Percentiles rank a stretch among this genome's conserved stretches.
phyloP scores from a whole-genome alignment of 805 yeast species.

The Ogataea parapolymorpha region DNA sequence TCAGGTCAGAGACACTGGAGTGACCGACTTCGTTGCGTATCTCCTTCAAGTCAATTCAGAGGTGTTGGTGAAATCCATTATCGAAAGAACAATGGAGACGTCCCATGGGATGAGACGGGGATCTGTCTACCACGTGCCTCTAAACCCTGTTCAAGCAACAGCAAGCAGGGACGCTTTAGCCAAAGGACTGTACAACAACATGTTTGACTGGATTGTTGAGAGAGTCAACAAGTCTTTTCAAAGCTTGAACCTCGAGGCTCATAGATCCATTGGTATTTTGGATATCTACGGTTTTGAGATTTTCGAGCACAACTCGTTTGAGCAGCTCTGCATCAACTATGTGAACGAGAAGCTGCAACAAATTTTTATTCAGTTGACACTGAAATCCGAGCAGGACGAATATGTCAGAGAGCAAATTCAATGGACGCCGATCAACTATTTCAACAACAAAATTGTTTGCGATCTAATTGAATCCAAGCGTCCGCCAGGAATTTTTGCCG shows the following conservation, averaged over 20 bases:
- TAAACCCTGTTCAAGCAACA: conserved; percentile 86
- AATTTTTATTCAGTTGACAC: conserved; percentile 90
- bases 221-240: conserved; percentile 82
- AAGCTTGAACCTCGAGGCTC: conserved; percentile 36
- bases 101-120: conserved; percentile 87
- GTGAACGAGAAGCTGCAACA: conserved; percentile 96
- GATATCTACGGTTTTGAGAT: conserved; percentile 97
- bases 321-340: conserved; percentile 92
- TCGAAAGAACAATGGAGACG: conserved; percentile 85
- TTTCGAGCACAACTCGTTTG: conserved; percentile 91
- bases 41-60: conserved; percentile 75
- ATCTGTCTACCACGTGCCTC: conserved; percentile 90
- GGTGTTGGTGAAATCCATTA: conserved; percentile 60
- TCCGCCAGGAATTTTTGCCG: conserved; percentile 96
- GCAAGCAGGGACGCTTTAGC: conserved; percentile 96
- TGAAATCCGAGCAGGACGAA: conserved; percentile 97
- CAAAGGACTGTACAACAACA: conserved; percentile 85
- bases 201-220: conserved; percentile 95
- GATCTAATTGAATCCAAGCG: conserved; percentile 90
- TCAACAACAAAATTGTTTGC: conserved; percentile 94
- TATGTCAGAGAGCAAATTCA: conserved; percentile 91
- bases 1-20: conserved; percentile 75
- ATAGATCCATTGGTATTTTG: conserved; percentile 83
- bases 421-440: conserved; percentile 97
- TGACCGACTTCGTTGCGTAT: conserved; percentile 93